A percentile compares a stretch with the other conserved stretches of the same genome.
These are phyloP conservation scores for Diplosphaera chodatii DNA, from an alignment of 139 green algal species.

Conservation along the genomic window DNA sequence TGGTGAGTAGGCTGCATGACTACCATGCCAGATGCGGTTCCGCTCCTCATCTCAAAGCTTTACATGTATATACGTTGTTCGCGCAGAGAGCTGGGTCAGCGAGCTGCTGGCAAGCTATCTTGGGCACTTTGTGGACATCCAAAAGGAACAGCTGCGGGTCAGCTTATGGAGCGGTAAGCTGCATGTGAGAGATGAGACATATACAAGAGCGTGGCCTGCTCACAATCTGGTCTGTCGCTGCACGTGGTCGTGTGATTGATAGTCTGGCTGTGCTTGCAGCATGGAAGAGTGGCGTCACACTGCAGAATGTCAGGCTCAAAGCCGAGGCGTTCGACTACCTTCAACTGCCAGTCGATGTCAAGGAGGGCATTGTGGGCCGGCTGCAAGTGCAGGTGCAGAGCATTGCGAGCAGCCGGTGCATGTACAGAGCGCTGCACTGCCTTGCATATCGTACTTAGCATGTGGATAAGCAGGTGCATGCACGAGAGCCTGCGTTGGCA, in stretches of 20 bases:
- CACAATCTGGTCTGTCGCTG: too few species aligned
- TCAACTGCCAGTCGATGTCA: conserved; percentile 38
- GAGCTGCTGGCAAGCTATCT: conserved; percentile 41
- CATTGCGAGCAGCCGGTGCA: not conserved
- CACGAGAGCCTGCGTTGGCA: not conserved
- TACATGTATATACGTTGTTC: conserved; percentile 30
- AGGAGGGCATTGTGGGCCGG: conserved; percentile 26
- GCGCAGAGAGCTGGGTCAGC: conserved; percentile 36
- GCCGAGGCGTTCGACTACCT: conserved; percentile 46
- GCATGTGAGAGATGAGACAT: not conserved
- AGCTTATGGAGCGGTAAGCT: conserved; percentile 41
- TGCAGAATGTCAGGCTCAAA: conserved; percentile 44
- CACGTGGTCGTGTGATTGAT: too few species aligned
- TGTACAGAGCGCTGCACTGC: not conserved
- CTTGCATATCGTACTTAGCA: too few species aligned
- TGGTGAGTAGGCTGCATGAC: not conserved
- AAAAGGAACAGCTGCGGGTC: conserved; percentile 43
- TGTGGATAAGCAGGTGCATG: not conserved
- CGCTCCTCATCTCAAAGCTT: not conserved
- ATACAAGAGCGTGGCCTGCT: too few species aligned
- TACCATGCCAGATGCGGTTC: not conserved
- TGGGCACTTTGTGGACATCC: conserved; percentile 47
- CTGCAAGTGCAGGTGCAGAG: conserved; percentile 24
- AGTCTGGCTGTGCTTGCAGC: too few species aligned
- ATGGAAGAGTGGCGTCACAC: conserved; percentile 39